A percentile compares a stretch with the other conserved stretches of the same genome.
phyloP scores from a whole-genome alignment of 805 yeast species.

The Metschnikowia proteae region DNA sequence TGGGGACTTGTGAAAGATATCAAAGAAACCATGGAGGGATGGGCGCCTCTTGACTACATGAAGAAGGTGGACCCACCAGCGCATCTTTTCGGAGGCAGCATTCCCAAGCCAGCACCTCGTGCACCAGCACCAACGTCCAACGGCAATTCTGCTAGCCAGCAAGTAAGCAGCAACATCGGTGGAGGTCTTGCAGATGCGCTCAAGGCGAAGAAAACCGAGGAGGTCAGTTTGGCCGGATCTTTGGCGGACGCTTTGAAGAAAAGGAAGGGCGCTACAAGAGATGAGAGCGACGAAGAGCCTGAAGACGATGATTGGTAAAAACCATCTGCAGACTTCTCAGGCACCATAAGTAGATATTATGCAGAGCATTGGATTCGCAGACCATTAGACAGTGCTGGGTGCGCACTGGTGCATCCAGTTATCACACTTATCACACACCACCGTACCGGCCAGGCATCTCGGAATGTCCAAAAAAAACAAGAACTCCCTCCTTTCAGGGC shows the following conservation, averaged over 20 bases:
- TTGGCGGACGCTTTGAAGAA: slow-evolving; percentile 84
- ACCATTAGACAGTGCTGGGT: background rate
- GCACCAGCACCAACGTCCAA: slow-evolving; percentile 28
- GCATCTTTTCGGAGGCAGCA: slow-evolving; percentile 18
- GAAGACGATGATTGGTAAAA: slow-evolving; percentile 45
- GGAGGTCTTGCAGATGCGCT: slow-evolving; percentile 69
- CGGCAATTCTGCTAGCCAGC: slow-evolving; percentile 6
- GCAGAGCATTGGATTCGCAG: background rate
- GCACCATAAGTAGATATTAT: background rate
- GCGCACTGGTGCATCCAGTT: slow-evolving; percentile 1
- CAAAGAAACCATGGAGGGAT: slow-evolving; percentile 80
- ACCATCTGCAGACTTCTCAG: background rate
- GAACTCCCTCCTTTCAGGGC: slow-evolving; percentile 16
- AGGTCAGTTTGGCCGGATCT: slow-evolving; percentile 69
- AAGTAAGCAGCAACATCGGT: slow-evolving; percentile 27
- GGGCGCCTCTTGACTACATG: slow-evolving; percentile 96
- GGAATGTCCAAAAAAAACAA: slow-evolving; percentile 14
- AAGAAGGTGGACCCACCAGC: slow-evolving; percentile 53
- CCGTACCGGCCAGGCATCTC: background rate
- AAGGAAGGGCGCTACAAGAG: slow-evolving; percentile 59
- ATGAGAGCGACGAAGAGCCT: slow-evolving; percentile 68
- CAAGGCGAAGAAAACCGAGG: slow-evolving; percentile 58
- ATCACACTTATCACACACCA: background rate
- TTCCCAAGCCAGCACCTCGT: slow-evolving; percentile 32
- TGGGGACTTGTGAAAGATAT: slow-evolving; percentile 88